Evolutionary conservation across 495 filamentous ascomycete species (phyloP).

Genomic region (Trichoderma reesei): DNA sequence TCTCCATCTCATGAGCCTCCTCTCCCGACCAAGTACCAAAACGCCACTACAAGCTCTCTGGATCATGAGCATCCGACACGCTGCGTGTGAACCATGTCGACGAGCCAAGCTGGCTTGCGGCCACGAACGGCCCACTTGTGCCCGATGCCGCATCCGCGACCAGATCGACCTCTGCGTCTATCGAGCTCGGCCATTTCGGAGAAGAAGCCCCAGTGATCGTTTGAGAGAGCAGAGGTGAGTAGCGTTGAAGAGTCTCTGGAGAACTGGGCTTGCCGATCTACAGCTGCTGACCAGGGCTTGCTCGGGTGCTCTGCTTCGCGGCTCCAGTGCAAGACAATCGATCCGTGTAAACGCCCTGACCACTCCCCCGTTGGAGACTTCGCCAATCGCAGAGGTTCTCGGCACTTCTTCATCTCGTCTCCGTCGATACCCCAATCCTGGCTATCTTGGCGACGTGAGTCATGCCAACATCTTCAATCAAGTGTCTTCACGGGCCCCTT

Average conservation of each 20-base stretch:
- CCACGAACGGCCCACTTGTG: constrained; percentile 30
- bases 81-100: constrained; percentile 31
- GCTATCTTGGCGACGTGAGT: constrained; percentile 34
- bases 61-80: constrained; percentile 2
- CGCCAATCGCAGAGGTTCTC: background rate
- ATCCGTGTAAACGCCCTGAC: constrained; percentile 1
- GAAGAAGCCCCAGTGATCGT: background rate
- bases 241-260: background rate
- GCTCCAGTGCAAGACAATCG: background rate
- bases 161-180: constrained; percentile 27
- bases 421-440: constrained; percentile 33
- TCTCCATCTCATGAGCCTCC: background rate
- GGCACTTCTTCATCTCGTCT: constrained; percentile 8
- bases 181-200: constrained; percentile 27
- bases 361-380: constrained; percentile 14
- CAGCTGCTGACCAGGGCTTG: background rate
- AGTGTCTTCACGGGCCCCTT: constrained; percentile 15
- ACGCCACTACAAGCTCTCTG: background rate
- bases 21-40: too few species aligned
- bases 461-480: constrained; percentile 35
- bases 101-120: constrained; percentile 35
- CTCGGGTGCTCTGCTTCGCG: background rate
- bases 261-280: background rate
- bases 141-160: constrained; percentile 25
- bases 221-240: constrained; percentile 15